These are phyloP conservation scores for Tilletia walkeri DNA, from an alignment of 1,284 basidiomycete species.

Conservation along the genomic window DNA sequence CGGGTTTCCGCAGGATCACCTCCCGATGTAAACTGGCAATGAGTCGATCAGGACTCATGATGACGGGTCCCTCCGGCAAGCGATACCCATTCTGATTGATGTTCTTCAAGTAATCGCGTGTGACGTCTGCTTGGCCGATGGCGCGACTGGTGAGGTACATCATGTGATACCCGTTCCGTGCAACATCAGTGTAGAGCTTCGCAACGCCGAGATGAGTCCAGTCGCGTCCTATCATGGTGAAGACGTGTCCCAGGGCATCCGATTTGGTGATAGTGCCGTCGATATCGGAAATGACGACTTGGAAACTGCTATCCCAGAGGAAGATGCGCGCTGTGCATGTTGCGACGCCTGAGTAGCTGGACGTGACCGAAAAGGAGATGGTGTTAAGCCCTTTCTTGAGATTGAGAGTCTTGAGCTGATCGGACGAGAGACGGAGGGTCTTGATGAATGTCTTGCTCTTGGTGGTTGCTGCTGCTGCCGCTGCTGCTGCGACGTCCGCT, in stretches of 20 bases:
- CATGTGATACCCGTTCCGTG: constrained; percentile 93
- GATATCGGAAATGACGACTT: constrained; percentile 93
- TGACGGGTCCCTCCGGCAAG: constrained; percentile 94
- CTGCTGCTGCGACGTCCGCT: constrained; percentile 9
- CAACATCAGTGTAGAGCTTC: constrained; percentile 95
- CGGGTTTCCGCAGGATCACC: constrained; percentile 74
- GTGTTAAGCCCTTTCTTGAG: constrained; percentile 85
- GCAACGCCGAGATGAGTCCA: constrained; percentile 99
- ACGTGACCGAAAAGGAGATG: constrained; percentile 84
- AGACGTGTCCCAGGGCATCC: constrained; percentile 94
- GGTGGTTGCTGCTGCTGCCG: constrained; percentile 1
- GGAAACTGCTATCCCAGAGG: constrained; percentile 86
- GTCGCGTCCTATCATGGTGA: constrained; percentile 98
- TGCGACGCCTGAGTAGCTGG: constrained; percentile 78
- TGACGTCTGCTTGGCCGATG: constrained; percentile 97
- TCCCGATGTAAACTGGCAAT: constrained; percentile 87
- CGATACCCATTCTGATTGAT: constrained; percentile 95
- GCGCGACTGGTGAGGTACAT: constrained; percentile 97
- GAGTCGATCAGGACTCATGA: constrained; percentile 96
- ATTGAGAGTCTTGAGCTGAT: constrained; percentile 70
- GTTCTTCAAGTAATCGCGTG: constrained; percentile 88
- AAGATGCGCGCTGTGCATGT: constrained; percentile 87
- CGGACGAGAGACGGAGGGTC: constrained; percentile 80
- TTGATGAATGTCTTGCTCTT: constrained; percentile 75
- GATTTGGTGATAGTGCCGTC: constrained; percentile 96